Evolutionary conservation across 441 rosid species (phyloP).

Genomic region (Adansonia rubrostipa): DNA sequence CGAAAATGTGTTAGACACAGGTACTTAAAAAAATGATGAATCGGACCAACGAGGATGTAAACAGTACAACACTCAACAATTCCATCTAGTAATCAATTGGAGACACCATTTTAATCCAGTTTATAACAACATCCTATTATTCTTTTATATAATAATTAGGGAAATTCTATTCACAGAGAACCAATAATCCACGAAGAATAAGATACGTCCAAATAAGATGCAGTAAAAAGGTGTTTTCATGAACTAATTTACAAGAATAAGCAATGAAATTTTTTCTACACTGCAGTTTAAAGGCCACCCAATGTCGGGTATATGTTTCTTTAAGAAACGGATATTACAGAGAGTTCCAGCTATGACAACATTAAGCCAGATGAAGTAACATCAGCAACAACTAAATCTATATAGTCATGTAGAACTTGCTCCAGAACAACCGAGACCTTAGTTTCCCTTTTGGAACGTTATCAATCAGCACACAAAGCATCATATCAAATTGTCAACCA

Average conservation of each 20-base stretch:
- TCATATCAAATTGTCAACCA: neutral
- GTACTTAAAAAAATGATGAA: no score
- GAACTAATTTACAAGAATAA: slow-evolving; percentile 5
- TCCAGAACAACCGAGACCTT: neutral
- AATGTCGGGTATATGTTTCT: neutral
- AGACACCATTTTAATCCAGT: no score
- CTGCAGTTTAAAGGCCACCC: no score
- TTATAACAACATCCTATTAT: no score
- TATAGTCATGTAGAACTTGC: slow-evolving; percentile 2
- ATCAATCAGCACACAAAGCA: neutral
- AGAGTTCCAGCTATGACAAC: neutral
- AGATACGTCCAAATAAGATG: neutral
- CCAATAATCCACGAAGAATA: neutral
- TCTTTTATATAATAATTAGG: neutral
- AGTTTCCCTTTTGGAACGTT: neutral
- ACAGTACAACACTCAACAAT: no score
- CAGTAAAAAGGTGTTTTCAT: neutral
- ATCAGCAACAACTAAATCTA: neutral
- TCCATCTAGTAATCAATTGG: no score
- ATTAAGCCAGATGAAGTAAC: slow-evolving; percentile 12
- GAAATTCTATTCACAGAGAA: slow-evolving; percentile 5
- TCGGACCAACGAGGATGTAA: no score
- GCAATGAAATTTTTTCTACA: neutral
- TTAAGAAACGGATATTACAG: neutral
- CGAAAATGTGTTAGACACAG: no score